Conservation (phyloP, 2,329 filamentous ascomycete species). For the Blastomyces emzantsi region DNA sequence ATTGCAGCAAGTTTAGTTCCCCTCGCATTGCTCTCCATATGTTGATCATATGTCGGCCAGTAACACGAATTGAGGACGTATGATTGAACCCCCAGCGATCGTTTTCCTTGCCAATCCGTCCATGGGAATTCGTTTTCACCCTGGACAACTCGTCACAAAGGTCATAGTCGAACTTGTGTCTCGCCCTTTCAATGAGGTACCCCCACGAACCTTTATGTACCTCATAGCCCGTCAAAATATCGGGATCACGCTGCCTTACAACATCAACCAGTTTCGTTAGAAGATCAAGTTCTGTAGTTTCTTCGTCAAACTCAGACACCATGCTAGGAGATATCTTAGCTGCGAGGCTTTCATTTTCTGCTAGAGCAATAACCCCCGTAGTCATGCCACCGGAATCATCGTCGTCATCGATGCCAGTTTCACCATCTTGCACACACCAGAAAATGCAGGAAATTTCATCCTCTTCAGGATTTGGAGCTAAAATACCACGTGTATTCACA, state of each 20-base stretch:
- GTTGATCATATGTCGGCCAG: constrained; percentile 91
- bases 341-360: constrained; percentile 51
- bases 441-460: constrained; percentile 85
- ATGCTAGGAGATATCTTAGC: constrained; percentile 55
- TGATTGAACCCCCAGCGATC: constrained; percentile 93
- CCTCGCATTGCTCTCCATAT: constrained; percentile 92
- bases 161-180: constrained; percentile 78
- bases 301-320: constrained; percentile 58
- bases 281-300: constrained; percentile 72
- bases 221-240: constrained; percentile 90
- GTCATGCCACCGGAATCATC: constrained; percentile 38
- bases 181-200: constrained; percentile 83
- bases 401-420: constrained; percentile 45
- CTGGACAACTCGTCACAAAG: constrained; percentile 86
- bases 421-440: constrained; percentile 77
- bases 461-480: constrained; percentile 81
- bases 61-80: constrained; percentile 85
- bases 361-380: constrained; percentile 65
- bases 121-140: constrained; percentile 74
- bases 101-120: constrained; percentile 73
- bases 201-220: constrained; percentile 93
- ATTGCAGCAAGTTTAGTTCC: constrained; percentile 86
- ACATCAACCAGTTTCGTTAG: constrained; percentile 80
- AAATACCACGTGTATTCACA: constrained; percentile 70
- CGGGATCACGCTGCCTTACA: constrained; percentile 75